Evolutionary conservation across 176 grass and related monocot species (phyloP), one percentile per base, ranked within the genome.

Genomic region (Zea luxurians): DNA sequence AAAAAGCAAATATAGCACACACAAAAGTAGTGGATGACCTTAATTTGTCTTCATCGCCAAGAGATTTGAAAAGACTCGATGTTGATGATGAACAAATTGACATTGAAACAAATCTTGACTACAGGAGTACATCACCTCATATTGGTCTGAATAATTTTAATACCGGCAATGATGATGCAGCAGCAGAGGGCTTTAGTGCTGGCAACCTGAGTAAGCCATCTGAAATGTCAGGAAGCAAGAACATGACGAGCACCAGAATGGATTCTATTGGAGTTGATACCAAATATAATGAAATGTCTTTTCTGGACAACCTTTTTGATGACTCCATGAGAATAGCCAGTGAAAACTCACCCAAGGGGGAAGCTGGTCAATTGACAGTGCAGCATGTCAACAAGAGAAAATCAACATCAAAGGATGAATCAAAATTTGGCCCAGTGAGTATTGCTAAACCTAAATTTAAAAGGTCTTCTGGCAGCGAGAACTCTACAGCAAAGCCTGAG

Each of bases 131-230:
- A 90, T 81, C 91, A 73, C 73, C 91, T 13, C 76, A 83, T 71
- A 85, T 89, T 4, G 84, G 90, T 87, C 65, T 83, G 79, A 93
- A 93, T 78, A 85, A 91, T 78, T 86, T 83, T 64, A 83, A 93
- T 60, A 81, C 47, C 6, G 40, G 68, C 42, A 82, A 86, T 79
- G 83, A 82, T 78, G 78, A 78, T 48, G 60, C 70, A 68, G 57
- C 20, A 83, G 54, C 70, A 43, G 82, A 87, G 55, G 43, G n/a
- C 17, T 80, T 80, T 4, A 59, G 35, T 86, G 45, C 61, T 35
- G 63, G 43, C 81, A 71, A 73, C 57, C 18, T 80, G 50, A 76
- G 79, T 37, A 84, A 79, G 64, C 42, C 64, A 65, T 45, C 69
- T 61, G 77, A 86, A 78, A 84, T 78, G 70, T 62, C 48, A 61